Conservation (phyloP, 306 rosid genomes). For the Mimosa pudica region DNA sequence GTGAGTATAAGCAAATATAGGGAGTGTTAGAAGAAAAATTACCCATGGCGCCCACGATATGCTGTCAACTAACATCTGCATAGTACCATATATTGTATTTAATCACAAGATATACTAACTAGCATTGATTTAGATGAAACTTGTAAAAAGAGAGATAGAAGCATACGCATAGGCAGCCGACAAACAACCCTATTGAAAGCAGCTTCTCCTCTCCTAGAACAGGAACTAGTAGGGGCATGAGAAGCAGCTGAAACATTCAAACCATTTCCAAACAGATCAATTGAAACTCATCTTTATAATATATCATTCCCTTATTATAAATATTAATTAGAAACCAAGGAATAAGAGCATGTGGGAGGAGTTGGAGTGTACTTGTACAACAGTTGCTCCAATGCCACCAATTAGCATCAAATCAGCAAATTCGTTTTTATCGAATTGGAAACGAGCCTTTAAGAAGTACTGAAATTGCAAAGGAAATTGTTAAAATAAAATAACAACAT, state of each 20-base stretch:
- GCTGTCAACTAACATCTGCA: constrained; percentile 72
- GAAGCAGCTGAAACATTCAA: constrained; percentile 54
- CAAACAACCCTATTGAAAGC: constrained; percentile 67
- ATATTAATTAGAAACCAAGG: background rate
- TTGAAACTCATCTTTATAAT: background rate
- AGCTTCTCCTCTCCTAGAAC: constrained; percentile 68
- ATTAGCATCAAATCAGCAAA: constrained; percentile 80
- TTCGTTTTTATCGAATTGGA: constrained; percentile 75
- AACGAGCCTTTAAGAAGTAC: constrained; percentile 90
- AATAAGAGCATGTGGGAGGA: constrained; percentile 13
- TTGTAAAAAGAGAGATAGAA: background rate
- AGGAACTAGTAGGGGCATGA: constrained; percentile 72
- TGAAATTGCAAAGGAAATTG: constrained; percentile 43
- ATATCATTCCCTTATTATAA: background rate
- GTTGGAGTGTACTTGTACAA: constrained; percentile 59
- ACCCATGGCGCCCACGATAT: constrained; percentile 87
- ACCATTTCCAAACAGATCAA: background rate
- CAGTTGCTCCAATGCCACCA: constrained; percentile 58
- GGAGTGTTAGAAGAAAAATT: constrained; percentile 31
- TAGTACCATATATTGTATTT: constrained; percentile 19
- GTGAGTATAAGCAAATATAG: background rate
- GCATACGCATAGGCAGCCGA: constrained; percentile 58
- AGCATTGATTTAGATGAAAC: background rate
- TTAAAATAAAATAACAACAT: background rate
- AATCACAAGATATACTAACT: background rate